Conservation (phyloP, 2,329 filamentous ascomycete species). For the Venturia aucupariae region DNA sequence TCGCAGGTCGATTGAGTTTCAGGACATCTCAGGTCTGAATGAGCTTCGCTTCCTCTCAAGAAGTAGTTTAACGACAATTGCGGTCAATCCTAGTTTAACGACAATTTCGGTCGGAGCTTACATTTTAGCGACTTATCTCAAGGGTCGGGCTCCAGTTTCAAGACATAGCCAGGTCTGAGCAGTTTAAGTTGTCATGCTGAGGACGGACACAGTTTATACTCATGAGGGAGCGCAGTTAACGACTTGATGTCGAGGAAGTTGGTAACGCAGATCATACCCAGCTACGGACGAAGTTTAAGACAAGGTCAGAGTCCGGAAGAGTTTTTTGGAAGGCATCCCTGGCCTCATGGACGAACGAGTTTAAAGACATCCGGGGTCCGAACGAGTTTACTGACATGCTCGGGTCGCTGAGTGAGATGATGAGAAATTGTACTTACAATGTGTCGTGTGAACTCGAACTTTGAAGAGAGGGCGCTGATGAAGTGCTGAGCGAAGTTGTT, state of each 20-base stretch:
- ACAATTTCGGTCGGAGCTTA: background rate
- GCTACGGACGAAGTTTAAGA: constrained; percentile 4
- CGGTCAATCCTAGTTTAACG: background rate
- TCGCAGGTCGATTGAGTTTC: too few species aligned
- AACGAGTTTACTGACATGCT: background rate
- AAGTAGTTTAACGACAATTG: too few species aligned
- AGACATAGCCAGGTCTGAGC: background rate
- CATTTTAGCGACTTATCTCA: background rate
- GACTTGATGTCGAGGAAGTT: background rate
- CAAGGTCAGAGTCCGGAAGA: background rate
- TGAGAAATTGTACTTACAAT: background rate
- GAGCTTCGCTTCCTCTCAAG: too few species aligned
- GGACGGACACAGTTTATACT: background rate
- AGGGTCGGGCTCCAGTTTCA: background rate
- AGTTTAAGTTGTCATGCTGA: constrained; percentile 2
- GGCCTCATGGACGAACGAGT: constrained; percentile 3
- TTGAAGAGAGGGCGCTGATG: background rate
- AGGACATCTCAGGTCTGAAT: too few species aligned
- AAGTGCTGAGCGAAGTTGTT: background rate
- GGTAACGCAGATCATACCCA: background rate
- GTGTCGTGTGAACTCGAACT: background rate
- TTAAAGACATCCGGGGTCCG: constrained; percentile 2
- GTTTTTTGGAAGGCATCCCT: background rate
- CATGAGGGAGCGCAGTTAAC: background rate
- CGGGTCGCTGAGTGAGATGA: background rate